Evolutionary conservation across 495 filamentous ascomycete species (phyloP), one percentile per base, ranked within the genome.

Genomic region (Trichoderma parareesei): DNA sequence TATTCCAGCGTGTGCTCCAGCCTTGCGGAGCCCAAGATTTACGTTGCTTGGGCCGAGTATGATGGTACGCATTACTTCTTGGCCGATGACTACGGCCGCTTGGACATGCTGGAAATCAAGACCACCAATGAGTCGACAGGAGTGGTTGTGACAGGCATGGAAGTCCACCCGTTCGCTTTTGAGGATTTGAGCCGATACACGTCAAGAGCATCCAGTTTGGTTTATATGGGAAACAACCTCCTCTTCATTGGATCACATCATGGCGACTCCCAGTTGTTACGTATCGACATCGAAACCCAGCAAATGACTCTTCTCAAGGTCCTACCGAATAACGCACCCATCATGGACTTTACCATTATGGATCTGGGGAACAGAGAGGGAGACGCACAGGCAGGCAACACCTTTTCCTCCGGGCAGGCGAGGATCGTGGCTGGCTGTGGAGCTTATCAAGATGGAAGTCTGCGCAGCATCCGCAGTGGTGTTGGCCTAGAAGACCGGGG

Each of bases 341-440:
- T 98, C 53, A 74, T 97, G 14, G 94, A 99, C 70, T 96, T 98
- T 63, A 88, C 88, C 5, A 85, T 98, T 11, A 95, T 98, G 90
- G 93, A 98, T 71, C 87, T 97, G 79, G 92, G 93, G 0, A 93
- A 88, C 66, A 83, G 91, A 37, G 84, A 87, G 61, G 86, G 85
- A 57, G 90, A 93, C 66, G 86, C 72, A 42, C 76, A 85, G 37
- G 85, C 90, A 44, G 87, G 84, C 0, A 95, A 94, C 68, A 92
- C 95, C 71, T 97, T 76, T 66, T 97, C 92, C 0, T 96, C 93
- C 5, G 95, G 95, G 1, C 95, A 98, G 76, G 93, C 94, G 63
- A 84, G 95, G 38, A 88, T 99, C 64, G 91, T 99, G 9, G 90
- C 93, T 3, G 93, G 90, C 8, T 96, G 93, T 48, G 94, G 94